Evolutionary conservation across 225 moss, liverwort and hornwort genomes (phyloP).

Genomic region (Bryum argenteum): DNA sequence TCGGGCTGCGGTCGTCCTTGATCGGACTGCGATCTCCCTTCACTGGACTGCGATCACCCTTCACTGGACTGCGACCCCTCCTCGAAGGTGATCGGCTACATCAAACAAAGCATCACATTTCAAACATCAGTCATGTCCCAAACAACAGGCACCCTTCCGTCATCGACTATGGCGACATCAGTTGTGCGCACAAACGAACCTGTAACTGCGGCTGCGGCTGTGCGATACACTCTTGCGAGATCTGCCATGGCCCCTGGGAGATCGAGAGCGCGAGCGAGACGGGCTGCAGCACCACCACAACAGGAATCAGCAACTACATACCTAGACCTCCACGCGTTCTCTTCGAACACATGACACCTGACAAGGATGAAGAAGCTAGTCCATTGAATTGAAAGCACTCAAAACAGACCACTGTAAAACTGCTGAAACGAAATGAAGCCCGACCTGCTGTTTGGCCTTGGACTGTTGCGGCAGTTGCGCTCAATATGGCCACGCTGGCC

Average conservation of each 20-base stretch:
- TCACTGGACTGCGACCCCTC: conserved; percentile 68
- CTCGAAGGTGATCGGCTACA: conserved; percentile 68
- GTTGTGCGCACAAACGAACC: conserved; percentile 34
- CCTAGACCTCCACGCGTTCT: background rate
- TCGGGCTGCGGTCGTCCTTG: conserved; percentile 62
- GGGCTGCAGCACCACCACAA: conserved; percentile 42
- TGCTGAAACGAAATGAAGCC: background rate
- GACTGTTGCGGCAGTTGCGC: conserved; percentile 96
- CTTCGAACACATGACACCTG: no score
- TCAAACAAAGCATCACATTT: background rate
- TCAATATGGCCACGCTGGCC: conserved; percentile 98
- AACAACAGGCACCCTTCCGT: background rate
- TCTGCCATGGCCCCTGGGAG: conserved; percentile 76
- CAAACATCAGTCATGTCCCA: background rate
- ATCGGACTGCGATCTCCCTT: conserved; percentile 58
- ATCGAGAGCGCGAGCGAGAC: conserved; percentile 82
- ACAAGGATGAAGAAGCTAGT: no score
- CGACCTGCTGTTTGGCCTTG: conserved; percentile 87
- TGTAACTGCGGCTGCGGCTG: conserved; percentile 90
- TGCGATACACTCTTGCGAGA: conserved; percentile 75
- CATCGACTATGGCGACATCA: background rate
- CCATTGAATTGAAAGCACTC: no score
- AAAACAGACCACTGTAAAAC: no score
- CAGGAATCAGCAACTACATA: background rate
- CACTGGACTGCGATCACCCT: conserved; percentile 61